These are phyloP conservation scores for Tylopilus balloui DNA, from an alignment of 768 basidiomycete genomes.

Conservation along the genomic window DNA sequence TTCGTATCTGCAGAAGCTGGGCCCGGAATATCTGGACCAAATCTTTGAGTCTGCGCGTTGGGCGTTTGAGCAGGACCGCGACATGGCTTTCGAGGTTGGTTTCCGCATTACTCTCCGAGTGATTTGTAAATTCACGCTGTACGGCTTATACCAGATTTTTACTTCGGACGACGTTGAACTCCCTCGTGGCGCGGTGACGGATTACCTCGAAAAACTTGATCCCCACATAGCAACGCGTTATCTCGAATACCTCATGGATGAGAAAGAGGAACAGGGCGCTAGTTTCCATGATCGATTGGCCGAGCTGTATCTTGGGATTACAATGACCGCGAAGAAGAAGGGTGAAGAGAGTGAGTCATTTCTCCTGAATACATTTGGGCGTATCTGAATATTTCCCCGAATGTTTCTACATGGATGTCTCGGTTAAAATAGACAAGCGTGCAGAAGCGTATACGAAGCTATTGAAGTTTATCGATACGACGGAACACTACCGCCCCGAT, in stretches of 20 bases:
- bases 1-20: constrained; percentile 85
- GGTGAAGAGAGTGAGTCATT: constrained; percentile 51
- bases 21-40: constrained; percentile 73
- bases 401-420: too few relatives aligned
- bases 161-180: constrained; percentile 93
- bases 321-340: constrained; percentile 51
- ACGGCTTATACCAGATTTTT: constrained; percentile 62
- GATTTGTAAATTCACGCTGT: neutral
- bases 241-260: constrained; percentile 79
- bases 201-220: constrained; percentile 72
- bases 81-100: constrained; percentile 71
- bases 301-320: constrained; percentile 77
- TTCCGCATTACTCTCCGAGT: neutral
- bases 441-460: constrained; percentile 62
- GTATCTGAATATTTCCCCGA: neutral
- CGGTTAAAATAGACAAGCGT: constrained; percentile 37
- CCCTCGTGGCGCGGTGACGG: constrained; percentile 69
- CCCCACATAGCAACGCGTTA: constrained; percentile 69
- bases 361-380: neutral
- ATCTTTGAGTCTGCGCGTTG: constrained; percentile 81
- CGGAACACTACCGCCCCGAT: constrained; percentile 68
- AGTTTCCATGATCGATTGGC: constrained; percentile 86
- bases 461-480: constrained; percentile 68
- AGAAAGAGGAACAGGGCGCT: constrained; percentile 60
- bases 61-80: constrained; percentile 72